Percentiles rank a stretch among this genome's conserved stretches.
Evolutionary conservation across 129 eudicot species (phyloP).

Genomic region (Artemisia argyi): DNA sequence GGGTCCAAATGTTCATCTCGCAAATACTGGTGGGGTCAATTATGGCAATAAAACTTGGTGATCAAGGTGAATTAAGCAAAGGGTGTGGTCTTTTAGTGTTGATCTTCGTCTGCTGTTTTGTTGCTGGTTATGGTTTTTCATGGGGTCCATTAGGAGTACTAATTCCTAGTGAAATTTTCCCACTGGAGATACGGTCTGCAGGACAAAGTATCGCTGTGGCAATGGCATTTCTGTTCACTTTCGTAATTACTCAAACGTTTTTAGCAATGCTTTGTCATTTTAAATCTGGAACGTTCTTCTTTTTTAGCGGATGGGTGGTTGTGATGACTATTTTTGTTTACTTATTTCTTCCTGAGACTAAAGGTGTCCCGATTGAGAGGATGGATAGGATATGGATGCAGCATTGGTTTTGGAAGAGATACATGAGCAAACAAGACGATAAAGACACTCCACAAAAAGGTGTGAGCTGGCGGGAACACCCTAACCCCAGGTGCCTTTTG

Average conservation of each 20-base stretch:
- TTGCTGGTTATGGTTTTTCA: conserved; percentile 83
- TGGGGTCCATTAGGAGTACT: conserved; percentile 97
- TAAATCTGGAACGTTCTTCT: conserved; percentile 80
- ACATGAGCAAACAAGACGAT: no score
- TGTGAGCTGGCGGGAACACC: no score
- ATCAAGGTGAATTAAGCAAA: no score
- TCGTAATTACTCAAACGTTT: conserved; percentile 83
- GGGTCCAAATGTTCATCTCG: no score
- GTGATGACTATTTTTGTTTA: conserved; percentile 71
- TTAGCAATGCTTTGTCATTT: conserved; percentile 82
- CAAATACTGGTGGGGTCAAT: no score
- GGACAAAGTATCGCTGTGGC: conserved; percentile 90
- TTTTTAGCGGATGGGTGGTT: conserved; percentile 83
- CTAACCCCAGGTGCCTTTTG: no score
- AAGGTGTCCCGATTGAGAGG: conserved; percentile 81
- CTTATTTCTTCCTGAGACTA: conserved; percentile 87
- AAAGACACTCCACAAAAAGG: no score
- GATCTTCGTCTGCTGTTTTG: conserved; percentile 65
- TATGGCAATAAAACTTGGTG: no score
- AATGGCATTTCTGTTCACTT: conserved; percentile 70
- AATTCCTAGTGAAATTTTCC: conserved; percentile 88
- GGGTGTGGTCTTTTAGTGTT: conserved; percentile 45
- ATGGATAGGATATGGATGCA: conserved; percentile 92
- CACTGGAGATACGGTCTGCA: conserved; percentile 80
- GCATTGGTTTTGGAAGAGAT: conserved; percentile 85